These are phyloP conservation scores for Lonicera japonica DNA, from an alignment of 129 eudicot species.

Conservation along the genomic window DNA sequence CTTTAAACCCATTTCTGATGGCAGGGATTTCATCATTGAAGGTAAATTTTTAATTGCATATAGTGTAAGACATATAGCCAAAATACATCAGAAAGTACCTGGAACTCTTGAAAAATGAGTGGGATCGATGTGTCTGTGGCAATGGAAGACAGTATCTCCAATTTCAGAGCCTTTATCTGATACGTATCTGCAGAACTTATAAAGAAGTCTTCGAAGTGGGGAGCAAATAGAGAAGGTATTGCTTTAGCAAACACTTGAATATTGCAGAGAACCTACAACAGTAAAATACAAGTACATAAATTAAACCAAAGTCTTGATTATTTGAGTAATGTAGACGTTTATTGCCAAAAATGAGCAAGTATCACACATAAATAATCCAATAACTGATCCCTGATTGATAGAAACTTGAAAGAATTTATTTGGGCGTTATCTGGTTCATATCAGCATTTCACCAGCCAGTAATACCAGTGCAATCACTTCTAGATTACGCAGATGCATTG, in stretches of 20 bases:
- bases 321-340: neutral
- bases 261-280: slow-evolving; percentile 85
- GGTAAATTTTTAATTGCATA: slow-evolving; percentile 1
- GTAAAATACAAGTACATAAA: neutral
- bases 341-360: neutral
- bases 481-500: no score
- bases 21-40: neutral
- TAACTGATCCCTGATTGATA: neutral
- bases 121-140: slow-evolving; percentile 80
- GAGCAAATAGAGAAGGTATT: slow-evolving; percentile 71
- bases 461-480: no score
- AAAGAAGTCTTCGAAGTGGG: slow-evolving; percentile 72
- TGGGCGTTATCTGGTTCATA: no score
- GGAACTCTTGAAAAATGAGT: slow-evolving; percentile 77
- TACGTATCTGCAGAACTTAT: slow-evolving; percentile 67
- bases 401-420: slow-evolving; percentile 5
- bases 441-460: no score
- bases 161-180: slow-evolving; percentile 76
- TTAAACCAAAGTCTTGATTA: neutral
- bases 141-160: slow-evolving; percentile 83
- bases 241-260: slow-evolving; percentile 94
- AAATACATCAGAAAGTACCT: slow-evolving; percentile 39
- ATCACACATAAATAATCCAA: neutral
- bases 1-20: neutral
- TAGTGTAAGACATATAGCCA: neutral